These are phyloP conservation scores for Backusella parvicylindrica DNA, from an alignment of 192 early-diverging fungal species.

Conservation along the genomic window DNA sequence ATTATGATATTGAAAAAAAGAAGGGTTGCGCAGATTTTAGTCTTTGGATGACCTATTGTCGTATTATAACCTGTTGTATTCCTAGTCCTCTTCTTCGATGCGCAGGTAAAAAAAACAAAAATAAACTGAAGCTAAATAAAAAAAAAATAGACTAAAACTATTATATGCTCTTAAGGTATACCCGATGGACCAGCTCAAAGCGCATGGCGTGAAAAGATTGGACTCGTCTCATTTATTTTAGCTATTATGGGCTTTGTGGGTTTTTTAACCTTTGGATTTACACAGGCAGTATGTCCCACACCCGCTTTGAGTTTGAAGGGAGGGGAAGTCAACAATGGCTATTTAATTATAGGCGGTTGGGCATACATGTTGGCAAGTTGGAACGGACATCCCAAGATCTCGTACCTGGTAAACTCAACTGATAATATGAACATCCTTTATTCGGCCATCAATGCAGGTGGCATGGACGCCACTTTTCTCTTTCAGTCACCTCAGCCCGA, in stretches of 20 bases:
- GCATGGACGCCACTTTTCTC: constrained; percentile 68
- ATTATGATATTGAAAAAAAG: neutral
- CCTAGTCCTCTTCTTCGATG: constrained; percentile 31
- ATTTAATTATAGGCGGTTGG: constrained; percentile 58
- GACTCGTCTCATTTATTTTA: constrained; percentile 76
- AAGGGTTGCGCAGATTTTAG: constrained; percentile 16
- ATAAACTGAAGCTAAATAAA: neutral
- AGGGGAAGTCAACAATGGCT: constrained; percentile 29
- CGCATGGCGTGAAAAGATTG: constrained; percentile 93
- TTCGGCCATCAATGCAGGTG: constrained; percentile 52
- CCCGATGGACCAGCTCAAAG: constrained; percentile 51
- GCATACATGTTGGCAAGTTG: constrained; percentile 56
- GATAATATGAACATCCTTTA: constrained; percentile 44
- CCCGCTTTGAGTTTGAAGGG: constrained; percentile 34
- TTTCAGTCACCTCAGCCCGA: constrained; percentile 46
- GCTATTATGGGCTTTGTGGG: constrained; percentile 68
- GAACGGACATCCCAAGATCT: constrained; percentile 14
- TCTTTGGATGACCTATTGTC: constrained; percentile 41
- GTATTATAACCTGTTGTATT: constrained; percentile 41
- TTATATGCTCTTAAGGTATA: neutral
- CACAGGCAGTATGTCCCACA: constrained; percentile 57
- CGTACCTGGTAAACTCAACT: constrained; percentile 14
- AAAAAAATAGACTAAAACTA: neutral
- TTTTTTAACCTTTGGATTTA: constrained; percentile 85
- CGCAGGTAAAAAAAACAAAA: constrained; percentile 29